phyloP scores from a whole-genome alignment of 73 alveolate species.

The Paramecium sexaurelia region DNA sequence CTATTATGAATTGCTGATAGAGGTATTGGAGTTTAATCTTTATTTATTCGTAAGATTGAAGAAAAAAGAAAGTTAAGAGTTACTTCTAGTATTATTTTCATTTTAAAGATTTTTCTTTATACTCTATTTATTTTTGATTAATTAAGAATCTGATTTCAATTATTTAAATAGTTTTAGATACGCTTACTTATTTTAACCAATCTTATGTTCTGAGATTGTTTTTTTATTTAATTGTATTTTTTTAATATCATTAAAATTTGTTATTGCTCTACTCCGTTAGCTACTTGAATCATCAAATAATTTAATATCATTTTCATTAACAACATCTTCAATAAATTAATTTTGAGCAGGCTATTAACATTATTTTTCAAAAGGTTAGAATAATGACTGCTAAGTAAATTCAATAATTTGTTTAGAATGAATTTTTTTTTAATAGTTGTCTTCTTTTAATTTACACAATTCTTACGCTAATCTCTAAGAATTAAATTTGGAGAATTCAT shows the following conservation, averaged over 20 bases:
- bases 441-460: constrained; percentile 19
- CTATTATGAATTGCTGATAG: not conserved
- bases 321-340: not conserved
- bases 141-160: not conserved
- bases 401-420: not conserved
- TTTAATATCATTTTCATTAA: not conserved
- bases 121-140: not conserved
- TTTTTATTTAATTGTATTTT: not conserved
- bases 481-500: not conserved
- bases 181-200: not conserved
- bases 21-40: not conserved
- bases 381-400: not conserved
- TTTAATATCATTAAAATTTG: not conserved
- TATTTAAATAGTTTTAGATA: not conserved
- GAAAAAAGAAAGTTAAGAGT: not conserved
- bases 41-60: not conserved
- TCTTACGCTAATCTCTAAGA: constrained; percentile 13
- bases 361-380: not conserved
- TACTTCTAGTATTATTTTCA: not conserved
- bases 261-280: not conserved
- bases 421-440: not conserved
- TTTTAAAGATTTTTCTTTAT: not conserved
- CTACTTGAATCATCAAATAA: not conserved
- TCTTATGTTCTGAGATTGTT: not conserved
- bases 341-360: not conserved